phyloP scores from a whole-genome alignment of 495 filamentous ascomycete genomes.

The Penicillium soppii region DNA sequence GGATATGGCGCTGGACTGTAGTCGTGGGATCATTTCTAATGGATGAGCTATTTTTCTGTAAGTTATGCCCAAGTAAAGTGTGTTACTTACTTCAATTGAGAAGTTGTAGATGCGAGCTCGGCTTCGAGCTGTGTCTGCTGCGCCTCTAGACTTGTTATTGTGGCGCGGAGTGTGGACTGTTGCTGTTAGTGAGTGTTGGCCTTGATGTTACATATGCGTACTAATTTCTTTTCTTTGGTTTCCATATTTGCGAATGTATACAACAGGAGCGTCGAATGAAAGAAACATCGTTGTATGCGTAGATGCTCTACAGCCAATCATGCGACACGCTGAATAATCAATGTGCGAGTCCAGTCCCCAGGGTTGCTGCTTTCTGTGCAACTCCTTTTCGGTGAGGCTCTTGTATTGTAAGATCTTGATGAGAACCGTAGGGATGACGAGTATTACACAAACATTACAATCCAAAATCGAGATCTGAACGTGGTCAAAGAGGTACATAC shows the following conservation, averaged over 20 bases:
- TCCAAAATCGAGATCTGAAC: neutral
- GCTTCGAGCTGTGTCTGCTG: slow-evolving; percentile 29
- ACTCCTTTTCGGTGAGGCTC: too few species aligned
- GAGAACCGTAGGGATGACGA: too few species aligned
- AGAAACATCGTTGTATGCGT: neutral
- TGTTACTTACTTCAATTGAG: slow-evolving; percentile 37
- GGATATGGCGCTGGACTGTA: slow-evolving; percentile 65
- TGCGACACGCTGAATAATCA: slow-evolving; percentile 15
- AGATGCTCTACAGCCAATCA: slow-evolving; percentile 10
- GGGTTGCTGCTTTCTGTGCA: too few species aligned
- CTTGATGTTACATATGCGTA: slow-evolving; percentile 6
- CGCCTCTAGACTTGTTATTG: slow-evolving; percentile 36
- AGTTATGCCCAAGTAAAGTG: too few species aligned
- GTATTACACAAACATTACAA: too few species aligned
- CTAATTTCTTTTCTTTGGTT: slow-evolving; percentile 21
- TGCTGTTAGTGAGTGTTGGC: neutral
- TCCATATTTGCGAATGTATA: neutral
- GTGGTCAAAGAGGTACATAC: too few species aligned
- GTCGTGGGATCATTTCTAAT: slow-evolving; percentile 32
- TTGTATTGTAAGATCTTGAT: too few species aligned
- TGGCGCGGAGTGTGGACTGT: slow-evolving; percentile 29
- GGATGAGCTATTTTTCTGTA: too few species aligned
- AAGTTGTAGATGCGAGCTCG: slow-evolving; percentile 30
- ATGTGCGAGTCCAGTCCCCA: neutral
- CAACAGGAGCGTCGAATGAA: neutral